Evolutionary conservation across 2,329 filamentous ascomycete species (phyloP), one percentile per base, ranked within the genome.

Genomic region (Arthrobotrys musiformis): DNA sequence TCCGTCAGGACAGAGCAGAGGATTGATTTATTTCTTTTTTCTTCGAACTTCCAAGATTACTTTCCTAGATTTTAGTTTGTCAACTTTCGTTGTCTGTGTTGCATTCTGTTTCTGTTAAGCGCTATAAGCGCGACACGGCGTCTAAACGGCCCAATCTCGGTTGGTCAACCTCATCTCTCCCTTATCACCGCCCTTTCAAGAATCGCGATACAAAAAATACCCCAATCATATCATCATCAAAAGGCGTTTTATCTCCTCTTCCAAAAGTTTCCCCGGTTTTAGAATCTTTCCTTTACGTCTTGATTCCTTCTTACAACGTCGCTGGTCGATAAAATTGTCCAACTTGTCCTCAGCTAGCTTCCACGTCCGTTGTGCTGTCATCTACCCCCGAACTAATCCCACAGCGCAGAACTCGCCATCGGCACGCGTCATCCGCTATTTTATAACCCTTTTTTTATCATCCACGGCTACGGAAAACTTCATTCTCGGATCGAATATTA

Each of bases 151-250:
- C 40, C 33, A 19, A 58, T 58, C 54, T 58, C 54, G 54, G 33
- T 26, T 58, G 33, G 40, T 19, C 54, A 58, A 58, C 54, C 54
- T 58, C 54, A 58, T 58, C 54, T 58, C 52, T 58, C 54, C 40
- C 54, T 58, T 58, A 58, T 58, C 54, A 40, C 54, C 4, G 19
- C 33, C 22, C 54, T 58, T 28, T 33, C 8, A 9, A 40, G n/a
- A 19, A 28, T 40, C 26, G 33, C 4, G 2, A 26, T n/a, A 58
- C 40, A 58, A 15, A 42, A 19, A 42, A 42, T 35, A 33, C n/a
- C 4, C 17, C 19, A 8, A 40, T 58, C 54, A 1, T 17, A 37
- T 58, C 54, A 58, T 40, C 54, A 58, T 58, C 54, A 58, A 26
- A 37, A 40, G 54, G 54, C 54, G 54, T 58, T 58, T 40, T 58